These are phyloP conservation scores for Xanthoconium purpureum DNA, from an alignment of 768 basidiomycete species.

Conservation along the genomic window DNA sequence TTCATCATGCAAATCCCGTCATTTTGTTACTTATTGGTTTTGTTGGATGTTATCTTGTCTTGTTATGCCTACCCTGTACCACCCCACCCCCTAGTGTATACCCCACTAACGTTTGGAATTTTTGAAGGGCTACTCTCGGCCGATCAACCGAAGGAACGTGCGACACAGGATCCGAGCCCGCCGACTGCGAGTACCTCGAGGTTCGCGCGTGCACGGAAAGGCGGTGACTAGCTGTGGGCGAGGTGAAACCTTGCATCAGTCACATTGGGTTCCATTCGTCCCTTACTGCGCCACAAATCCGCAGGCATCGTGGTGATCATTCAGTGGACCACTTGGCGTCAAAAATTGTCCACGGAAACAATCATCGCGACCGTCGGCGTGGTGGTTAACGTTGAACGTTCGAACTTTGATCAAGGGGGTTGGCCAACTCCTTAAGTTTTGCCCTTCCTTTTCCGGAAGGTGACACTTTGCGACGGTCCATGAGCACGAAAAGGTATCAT, in stretches of 20 bases:
- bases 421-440: too few species aligned
- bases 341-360: too few species aligned
- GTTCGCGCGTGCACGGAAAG: neutral
- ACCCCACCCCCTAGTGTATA: neutral
- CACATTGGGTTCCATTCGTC: too few species aligned
- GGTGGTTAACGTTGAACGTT: too few species aligned
- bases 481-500: conserved; percentile 15
- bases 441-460: neutral
- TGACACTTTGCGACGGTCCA: neutral
- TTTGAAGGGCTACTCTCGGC: too few species aligned
- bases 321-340: too few species aligned
- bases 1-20: conserved; percentile 11
- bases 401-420: too few species aligned
- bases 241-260: too few species aligned
- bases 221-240: neutral
- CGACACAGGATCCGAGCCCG: neutral
- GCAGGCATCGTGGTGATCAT: too few species aligned
- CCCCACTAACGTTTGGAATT: neutral
- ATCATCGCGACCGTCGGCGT: too few species aligned
- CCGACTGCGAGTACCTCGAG: neutral
- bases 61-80: conserved; percentile 1
- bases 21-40: conserved; percentile 10
- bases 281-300: too few species aligned
- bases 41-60: conserved; percentile 2
- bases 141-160: too few species aligned